Evolutionary conservation across 352 stramenopile species (phyloP).

Genomic region (Phytophthora tubulina): DNA sequence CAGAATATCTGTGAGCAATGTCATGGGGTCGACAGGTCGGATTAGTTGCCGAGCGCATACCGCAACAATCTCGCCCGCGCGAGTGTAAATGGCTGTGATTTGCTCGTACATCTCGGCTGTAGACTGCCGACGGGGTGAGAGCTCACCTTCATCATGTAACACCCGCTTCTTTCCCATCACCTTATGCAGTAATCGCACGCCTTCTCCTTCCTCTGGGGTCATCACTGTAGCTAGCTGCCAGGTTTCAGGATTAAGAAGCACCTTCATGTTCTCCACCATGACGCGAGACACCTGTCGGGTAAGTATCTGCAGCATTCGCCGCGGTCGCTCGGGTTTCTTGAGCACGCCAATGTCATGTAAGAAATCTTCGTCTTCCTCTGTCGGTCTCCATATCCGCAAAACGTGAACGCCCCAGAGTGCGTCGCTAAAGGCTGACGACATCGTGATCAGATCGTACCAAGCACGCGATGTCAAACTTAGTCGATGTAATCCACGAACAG

Average conservation of each 20-base stretch:
- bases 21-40: slow-evolving; percentile 47
- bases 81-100: slow-evolving; percentile 60
- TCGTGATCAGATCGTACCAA: slow-evolving; percentile 63
- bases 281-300: slow-evolving; percentile 56
- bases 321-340: slow-evolving; percentile 50
- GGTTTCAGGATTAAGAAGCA: slow-evolving; percentile 51
- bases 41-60: slow-evolving; percentile 64
- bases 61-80: slow-evolving; percentile 59
- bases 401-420: slow-evolving; percentile 61
- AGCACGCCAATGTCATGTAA: slow-evolving; percentile 55
- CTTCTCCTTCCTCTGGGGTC: slow-evolving; percentile 16
- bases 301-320: slow-evolving; percentile 59
- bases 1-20: slow-evolving; percentile 44
- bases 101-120: slow-evolving; percentile 56
- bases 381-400: slow-evolving; percentile 51
- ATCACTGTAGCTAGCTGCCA: slow-evolving; percentile 65
- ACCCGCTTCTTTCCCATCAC: slow-evolving; percentile 24
- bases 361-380: slow-evolving; percentile 46
- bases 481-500: slow-evolving; percentile 47
- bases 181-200: slow-evolving; percentile 21
- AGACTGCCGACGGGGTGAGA: slow-evolving; percentile 1
- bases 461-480: slow-evolving; percentile 57
- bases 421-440: slow-evolving; percentile 45
- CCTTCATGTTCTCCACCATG: slow-evolving; percentile 65
- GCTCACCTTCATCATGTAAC: slow-evolving; percentile 2